These are phyloP conservation scores for Entonaema liquescens DNA, from an alignment of 495 filamentous ascomycete species.

Conservation along the genomic window DNA sequence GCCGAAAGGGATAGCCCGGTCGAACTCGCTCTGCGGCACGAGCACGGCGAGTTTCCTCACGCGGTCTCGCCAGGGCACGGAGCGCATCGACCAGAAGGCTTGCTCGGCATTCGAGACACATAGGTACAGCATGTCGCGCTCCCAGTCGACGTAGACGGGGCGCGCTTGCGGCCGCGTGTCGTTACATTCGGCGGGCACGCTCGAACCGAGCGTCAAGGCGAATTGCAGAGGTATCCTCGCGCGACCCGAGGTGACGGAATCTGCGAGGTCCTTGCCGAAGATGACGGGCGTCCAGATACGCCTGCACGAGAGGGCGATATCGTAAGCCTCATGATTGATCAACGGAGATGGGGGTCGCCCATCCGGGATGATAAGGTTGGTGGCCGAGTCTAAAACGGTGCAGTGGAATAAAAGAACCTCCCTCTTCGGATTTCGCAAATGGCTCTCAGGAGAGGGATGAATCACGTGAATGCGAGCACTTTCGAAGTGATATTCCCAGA, in stretches of 20 bases:
- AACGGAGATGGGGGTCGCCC: constrained; percentile 21
- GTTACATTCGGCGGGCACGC: background rate
- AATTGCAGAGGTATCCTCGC: constrained; percentile 19
- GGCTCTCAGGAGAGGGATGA: constrained; percentile 28
- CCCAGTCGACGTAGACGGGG: constrained; percentile 33
- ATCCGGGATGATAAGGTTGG: constrained; percentile 26
- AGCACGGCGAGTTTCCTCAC: constrained; percentile 29
- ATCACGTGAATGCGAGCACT: constrained; percentile 35
- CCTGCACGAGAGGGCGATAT: constrained; percentile 11
- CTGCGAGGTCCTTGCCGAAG: constrained; percentile 27
- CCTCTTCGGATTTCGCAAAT: constrained; percentile 19
- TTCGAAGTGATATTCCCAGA: constrained; percentile 49
- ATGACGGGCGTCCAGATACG: constrained; percentile 23
- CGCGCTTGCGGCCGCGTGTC: background rate
- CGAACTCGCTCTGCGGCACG: constrained; percentile 28
- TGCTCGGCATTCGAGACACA: constrained; percentile 30
- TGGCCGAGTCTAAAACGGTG: constrained; percentile 34
- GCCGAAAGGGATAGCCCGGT: constrained; percentile 32
- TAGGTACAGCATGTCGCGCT: constrained; percentile 35
- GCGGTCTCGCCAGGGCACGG: constrained; percentile 14
- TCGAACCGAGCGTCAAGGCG: background rate
- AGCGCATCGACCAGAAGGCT: constrained; percentile 34
- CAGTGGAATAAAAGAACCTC: constrained; percentile 20
- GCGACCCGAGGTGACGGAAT: constrained; percentile 14
- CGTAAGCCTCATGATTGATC: constrained; percentile 32